Evolutionary conservation across 2,329 filamentous ascomycete genomes (phyloP).

Genomic region (Lachnellula arida): DNA sequence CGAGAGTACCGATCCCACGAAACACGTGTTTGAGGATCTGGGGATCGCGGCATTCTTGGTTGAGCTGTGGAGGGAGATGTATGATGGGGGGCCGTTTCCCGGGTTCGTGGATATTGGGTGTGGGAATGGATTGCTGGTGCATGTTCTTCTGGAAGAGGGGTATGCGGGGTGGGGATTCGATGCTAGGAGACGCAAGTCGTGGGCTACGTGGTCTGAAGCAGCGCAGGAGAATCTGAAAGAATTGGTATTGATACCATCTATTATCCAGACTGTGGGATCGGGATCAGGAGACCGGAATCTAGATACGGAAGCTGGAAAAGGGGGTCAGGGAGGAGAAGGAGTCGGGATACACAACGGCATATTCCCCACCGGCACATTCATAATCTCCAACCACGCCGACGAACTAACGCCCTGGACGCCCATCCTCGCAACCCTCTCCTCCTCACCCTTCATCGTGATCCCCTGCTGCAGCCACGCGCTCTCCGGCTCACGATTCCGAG

Average conservation of each 20-base stretch:
- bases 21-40: conserved; percentile 94
- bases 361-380: conserved; percentile 75
- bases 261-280: conserved; percentile 16
- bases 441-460: conserved; percentile 83
- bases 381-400: conserved; percentile 95
- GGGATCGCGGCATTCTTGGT: conserved; percentile 88
- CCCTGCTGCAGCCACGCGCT: conserved; percentile 93
- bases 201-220: conserved; percentile 61
- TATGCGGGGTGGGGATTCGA: conserved; percentile 90
- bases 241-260: conserved; percentile 53
- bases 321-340: conserved; percentile 35
- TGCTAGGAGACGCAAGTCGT: conserved; percentile 78
- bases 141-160: conserved; percentile 75
- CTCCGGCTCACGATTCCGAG: conserved; percentile 68
- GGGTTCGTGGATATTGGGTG: conserved; percentile 96
- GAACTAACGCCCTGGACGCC: conserved; percentile 96
- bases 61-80: conserved; percentile 87
- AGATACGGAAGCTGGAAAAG: conserved; percentile 3
- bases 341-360: conserved; percentile 51
- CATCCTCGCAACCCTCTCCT: conserved; percentile 70
- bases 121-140: conserved; percentile 85
- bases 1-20: conserved; percentile 79
- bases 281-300: no score
- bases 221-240: conserved; percentile 50
- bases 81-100: conserved; percentile 57